Evolutionary conservation across 1,284 basidiomycete species (phyloP).

Genomic region (Ganoderma resinaceum): DNA sequence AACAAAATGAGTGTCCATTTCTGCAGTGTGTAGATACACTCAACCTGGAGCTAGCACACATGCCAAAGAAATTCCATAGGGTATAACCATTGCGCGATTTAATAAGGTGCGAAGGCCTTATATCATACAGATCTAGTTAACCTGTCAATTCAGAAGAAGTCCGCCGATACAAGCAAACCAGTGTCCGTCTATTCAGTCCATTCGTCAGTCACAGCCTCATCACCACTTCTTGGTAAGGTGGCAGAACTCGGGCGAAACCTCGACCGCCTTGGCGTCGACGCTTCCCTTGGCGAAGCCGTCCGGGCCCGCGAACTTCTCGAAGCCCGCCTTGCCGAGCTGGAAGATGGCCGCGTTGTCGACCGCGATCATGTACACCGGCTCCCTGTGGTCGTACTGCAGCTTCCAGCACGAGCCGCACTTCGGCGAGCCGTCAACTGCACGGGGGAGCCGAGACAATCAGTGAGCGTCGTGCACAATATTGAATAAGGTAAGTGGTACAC

Average conservation of each 20-base stretch:
- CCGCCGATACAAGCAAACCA: neutral
- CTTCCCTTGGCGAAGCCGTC: neutral
- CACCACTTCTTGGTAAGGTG: neutral
- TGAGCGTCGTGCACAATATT: neutral
- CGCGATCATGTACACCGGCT: neutral
- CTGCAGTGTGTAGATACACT: no score
- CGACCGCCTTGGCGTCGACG: neutral
- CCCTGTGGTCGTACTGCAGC: neutral
- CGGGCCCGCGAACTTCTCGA: neutral
- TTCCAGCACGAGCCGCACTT: conserved; percentile 4
- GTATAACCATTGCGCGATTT: no score
- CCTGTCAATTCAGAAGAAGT: neutral
- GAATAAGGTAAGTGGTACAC: neutral
- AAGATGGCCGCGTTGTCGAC: conserved; percentile 4
- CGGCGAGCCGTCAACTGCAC: conserved; percentile 1
- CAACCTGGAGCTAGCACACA: no score
- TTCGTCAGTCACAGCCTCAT: neutral
- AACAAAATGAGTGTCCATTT: no score
- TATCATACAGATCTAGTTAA: no score
- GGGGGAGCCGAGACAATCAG: neutral
- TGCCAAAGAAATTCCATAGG: no score
- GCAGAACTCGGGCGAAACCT: conserved; percentile 1
- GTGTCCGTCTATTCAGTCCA: neutral
- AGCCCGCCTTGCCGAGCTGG: conserved; percentile 6
- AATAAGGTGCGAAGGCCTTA: no score